Percentiles rank a stretch among this genome's conserved stretches.
These are phyloP conservation scores for Leishmania aethiopica DNA, from an alignment of 208 protist species.

Conservation along the genomic window DNA sequence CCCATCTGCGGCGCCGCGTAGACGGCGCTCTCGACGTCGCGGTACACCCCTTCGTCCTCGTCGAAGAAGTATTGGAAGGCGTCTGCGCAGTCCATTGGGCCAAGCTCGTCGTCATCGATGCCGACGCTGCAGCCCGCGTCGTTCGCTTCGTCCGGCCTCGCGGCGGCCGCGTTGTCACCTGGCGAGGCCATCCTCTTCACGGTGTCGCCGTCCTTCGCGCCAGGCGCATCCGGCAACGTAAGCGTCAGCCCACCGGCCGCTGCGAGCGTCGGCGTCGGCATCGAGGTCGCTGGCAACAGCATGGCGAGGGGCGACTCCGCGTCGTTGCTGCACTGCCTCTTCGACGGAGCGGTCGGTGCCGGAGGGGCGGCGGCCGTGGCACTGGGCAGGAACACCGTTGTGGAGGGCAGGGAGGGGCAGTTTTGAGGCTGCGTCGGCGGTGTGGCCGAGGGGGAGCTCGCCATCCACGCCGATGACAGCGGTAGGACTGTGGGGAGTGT, in stretches of 20 bases:
- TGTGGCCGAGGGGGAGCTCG: background rate
- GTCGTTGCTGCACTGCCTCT: background rate
- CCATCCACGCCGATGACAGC: background rate
- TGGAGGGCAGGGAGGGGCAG: background rate
- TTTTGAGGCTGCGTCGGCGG: conserved; percentile 1
- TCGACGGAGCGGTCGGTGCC: background rate
- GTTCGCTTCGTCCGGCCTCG: background rate
- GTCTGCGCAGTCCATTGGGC: conserved; percentile 60
- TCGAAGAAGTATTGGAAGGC: conserved; percentile 49
- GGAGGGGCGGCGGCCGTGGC: background rate
- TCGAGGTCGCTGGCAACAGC: background rate
- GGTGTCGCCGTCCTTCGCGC: background rate
- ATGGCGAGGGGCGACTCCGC: background rate
- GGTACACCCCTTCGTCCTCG: conserved; percentile 19
- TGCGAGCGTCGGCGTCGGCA: background rate
- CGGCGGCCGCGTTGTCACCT: background rate
- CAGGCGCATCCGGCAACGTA: background rate
- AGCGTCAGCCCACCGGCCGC: background rate
- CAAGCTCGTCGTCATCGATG: conserved; percentile 25
- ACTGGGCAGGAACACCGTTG: background rate
- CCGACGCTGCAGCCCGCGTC: background rate
- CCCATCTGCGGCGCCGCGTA: conserved; percentile 32
- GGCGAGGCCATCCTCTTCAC: background rate
- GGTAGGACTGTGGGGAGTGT: conserved; percentile 13
- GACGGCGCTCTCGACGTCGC: conserved; percentile 34